Evolutionary conservation across 2,329 filamentous ascomycete species (phyloP).

Genomic region (Aspergillus amoenus): DNA sequence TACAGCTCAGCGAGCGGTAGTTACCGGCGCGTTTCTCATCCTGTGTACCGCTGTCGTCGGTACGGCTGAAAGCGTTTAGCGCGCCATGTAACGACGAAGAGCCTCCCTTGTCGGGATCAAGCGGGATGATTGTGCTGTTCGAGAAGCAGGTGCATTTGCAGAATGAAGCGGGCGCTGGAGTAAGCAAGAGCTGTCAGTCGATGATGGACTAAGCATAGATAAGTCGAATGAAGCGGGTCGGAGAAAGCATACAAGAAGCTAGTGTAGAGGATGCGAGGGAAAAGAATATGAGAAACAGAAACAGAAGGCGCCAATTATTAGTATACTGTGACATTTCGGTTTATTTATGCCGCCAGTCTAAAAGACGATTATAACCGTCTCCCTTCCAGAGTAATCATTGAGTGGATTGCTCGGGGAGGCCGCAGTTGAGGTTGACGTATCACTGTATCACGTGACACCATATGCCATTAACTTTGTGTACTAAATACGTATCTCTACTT

Average conservation of each 20-base stretch:
- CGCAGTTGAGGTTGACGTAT: background rate
- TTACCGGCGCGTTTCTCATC: slow-evolving; percentile 31
- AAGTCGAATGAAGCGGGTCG: background rate
- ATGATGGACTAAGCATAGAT: background rate
- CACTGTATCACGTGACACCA: background rate
- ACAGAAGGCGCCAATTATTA: slow-evolving; percentile 18
- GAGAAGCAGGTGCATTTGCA: slow-evolving; percentile 71
- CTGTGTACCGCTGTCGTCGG: slow-evolving; percentile 15
- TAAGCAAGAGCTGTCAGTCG: slow-evolving; percentile 1
- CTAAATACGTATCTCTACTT: too few species aligned
- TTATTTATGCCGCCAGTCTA: background rate
- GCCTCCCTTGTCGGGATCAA: slow-evolving; percentile 46
- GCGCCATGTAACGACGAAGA: slow-evolving; percentile 22
- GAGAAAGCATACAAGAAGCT: slow-evolving; percentile 24
- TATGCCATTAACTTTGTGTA: background rate
- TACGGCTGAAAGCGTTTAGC: slow-evolving; percentile 22
- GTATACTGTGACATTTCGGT: slow-evolving; percentile 21
- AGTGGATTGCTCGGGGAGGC: background rate
- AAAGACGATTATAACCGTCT: background rate
- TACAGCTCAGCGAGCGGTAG: slow-evolving; percentile 54
- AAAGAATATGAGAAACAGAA: slow-evolving; percentile 27
- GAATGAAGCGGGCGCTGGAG: slow-evolving; percentile 57
- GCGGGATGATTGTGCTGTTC: slow-evolving; percentile 67
- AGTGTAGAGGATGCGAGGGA: slow-evolving; percentile 29
- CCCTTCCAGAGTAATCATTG: background rate